These are phyloP conservation scores for Cercophora sp. DNA, from an alignment of 495 filamentous ascomycete genomes.

Conservation along the genomic window DNA sequence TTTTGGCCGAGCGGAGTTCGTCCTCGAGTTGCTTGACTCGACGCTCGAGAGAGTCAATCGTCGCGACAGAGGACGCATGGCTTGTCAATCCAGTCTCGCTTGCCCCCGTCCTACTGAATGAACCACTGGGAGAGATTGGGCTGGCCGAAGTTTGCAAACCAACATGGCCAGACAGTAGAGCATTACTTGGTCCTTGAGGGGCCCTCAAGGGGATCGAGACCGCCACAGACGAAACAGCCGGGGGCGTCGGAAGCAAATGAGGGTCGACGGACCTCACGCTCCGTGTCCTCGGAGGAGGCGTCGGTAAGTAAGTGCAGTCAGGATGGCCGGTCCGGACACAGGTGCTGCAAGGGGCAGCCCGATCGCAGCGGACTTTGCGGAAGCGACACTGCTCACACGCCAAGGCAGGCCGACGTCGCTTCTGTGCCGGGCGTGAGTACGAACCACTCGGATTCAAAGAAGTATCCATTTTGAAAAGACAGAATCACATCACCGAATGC, in stretches of 20 bases:
- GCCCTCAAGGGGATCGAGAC: neutral
- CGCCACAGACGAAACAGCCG: neutral
- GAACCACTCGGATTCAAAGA: too few relatives aligned
- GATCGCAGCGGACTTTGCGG: slow-evolving; percentile 8
- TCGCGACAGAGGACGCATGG: neutral
- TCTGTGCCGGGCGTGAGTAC: too few relatives aligned
- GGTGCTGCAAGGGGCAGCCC: neutral
- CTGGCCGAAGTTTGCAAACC: neutral
- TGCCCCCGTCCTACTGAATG: too few relatives aligned
- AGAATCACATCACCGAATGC: too few relatives aligned
- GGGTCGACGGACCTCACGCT: neutral
- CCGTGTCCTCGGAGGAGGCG: neutral
- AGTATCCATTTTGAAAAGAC: too few relatives aligned
- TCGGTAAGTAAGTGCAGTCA: neutral
- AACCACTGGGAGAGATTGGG: neutral
- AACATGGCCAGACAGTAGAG: neutral
- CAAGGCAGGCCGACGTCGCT: slow-evolving; percentile 4
- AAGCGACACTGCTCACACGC: slow-evolving; percentile 5
- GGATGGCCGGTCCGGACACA: neutral
- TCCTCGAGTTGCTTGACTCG: slow-evolving; percentile 4
- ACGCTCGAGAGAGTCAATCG: slow-evolving; percentile 3
- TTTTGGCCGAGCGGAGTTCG: neutral
- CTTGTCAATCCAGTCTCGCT: too few relatives aligned
- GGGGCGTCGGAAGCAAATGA: neutral
- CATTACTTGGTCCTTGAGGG: neutral